Evolutionary conservation across 2,329 filamentous ascomycete genomes (phyloP).

Genomic region (Neofusicoccum umdonicola): DNA sequence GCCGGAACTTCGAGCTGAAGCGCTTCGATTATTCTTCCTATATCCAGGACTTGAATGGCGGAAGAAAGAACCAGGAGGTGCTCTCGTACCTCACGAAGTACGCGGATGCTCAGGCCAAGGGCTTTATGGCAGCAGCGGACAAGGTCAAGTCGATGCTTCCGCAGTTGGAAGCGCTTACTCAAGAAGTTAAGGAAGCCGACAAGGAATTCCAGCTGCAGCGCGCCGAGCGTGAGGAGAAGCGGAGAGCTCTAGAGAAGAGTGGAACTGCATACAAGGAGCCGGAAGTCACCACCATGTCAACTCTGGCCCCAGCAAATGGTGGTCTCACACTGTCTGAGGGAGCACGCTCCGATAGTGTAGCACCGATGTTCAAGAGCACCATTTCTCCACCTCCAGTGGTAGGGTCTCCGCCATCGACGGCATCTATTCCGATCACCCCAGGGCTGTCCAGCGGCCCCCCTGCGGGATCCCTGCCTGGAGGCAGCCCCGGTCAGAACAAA

Average conservation of each 20-base stretch:
- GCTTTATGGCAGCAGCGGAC: constrained; percentile 78
- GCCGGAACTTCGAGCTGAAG: constrained; percentile 92
- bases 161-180: constrained; percentile 81
- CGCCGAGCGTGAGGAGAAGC: constrained; percentile 93
- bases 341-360: constrained; percentile 24
- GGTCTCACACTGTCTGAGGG: neutral
- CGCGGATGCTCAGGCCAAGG: constrained; percentile 83
- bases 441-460: constrained; percentile 25
- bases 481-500: constrained; percentile 45
- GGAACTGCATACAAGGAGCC: constrained; percentile 51
- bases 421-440: constrained; percentile 21
- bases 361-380: constrained; percentile 35
- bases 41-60: constrained; percentile 98
- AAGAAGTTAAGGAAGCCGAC: constrained; percentile 87
- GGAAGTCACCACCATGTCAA: constrained; percentile 22
- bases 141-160: constrained; percentile 85
- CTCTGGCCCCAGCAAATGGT: constrained; percentile 26
- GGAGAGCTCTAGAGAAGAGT: constrained; percentile 84
- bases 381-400: constrained; percentile 27
- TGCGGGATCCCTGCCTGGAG: constrained; percentile 29
- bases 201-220: constrained; percentile 96
- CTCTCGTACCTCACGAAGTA: constrained; percentile 92
- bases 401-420: constrained; percentile 21
- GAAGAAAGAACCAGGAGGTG: constrained; percentile 97
- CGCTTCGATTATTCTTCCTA: constrained; percentile 98